A percentile compares a stretch with the other conserved stretches of the same genome.
phyloP scores from a whole-genome alignment of 805 yeast species.

The Candida ascalaphidarum region DNA sequence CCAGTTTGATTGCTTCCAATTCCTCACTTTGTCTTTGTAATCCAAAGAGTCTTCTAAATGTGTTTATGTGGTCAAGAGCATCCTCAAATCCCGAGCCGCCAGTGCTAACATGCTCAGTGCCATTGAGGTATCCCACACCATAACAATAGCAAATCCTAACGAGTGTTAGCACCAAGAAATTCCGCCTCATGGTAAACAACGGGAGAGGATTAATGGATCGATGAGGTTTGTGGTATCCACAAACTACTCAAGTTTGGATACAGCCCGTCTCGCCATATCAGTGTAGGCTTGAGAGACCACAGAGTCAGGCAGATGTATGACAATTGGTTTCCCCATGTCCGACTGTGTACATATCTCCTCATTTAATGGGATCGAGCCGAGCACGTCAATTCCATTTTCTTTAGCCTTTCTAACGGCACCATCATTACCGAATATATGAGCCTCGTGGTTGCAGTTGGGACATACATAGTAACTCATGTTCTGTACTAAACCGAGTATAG shows the following conservation, averaged over 20 bases:
- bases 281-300: conserved; percentile 34
- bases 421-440: conserved; percentile 66
- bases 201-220: no score
- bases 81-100: no score
- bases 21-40: no score
- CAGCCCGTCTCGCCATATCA: conserved; percentile 36
- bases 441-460: conserved; percentile 65
- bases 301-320: conserved; percentile 32
- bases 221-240: no score
- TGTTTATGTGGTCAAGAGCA: no score
- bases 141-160: conserved; percentile 1
- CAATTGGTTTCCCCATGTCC: conserved; percentile 61
- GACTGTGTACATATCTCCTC: conserved; percentile 51
- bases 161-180: neutral
- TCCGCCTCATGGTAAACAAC: no score
- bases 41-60: no score
- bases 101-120: conserved; percentile 1
- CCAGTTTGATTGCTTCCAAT: no score
- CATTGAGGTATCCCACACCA: neutral
- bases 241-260: conserved; percentile 5
- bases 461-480: conserved; percentile 76
- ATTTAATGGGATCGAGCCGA: conserved; percentile 64
- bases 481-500: conserved; percentile 69
- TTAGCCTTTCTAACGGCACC: conserved; percentile 48
- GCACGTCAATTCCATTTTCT: conserved; percentile 36